Percentiles rank a stretch among this genome's conserved stretches.
Conservation (phyloP, 257 asterid species). For the Penstemon eatonii region DNA sequence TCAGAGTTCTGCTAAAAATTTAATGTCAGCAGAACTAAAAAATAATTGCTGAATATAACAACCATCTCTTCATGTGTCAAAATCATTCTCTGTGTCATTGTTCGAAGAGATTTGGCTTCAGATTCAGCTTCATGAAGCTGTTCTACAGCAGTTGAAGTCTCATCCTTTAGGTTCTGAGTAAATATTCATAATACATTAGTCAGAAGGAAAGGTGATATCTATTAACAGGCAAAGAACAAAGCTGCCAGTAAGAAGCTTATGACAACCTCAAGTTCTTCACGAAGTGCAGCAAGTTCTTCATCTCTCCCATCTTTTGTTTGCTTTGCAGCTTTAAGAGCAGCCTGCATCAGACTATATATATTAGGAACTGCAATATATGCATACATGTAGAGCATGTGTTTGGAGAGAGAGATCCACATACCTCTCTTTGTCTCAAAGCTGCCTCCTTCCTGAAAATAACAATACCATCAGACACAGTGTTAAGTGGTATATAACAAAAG, state of each 20-base stretch:
- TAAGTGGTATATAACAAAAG: conserved; percentile 26
- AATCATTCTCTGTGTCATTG: conserved; percentile 97
- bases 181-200: conserved; percentile 30
- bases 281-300: conserved; percentile 71
- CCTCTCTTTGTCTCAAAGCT: conserved; percentile 95
- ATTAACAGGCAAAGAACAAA: conserved; percentile 16
- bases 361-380: too few relatives aligned
- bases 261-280: conserved; percentile 66
- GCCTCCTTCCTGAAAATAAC: conserved; percentile 91
- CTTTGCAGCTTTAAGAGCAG: conserved; percentile 85
- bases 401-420: conserved; percentile 19
- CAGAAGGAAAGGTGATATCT: conserved; percentile 24
- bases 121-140: conserved; percentile 91
- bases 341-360: conserved; percentile 48
- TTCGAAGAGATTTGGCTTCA: conserved; percentile 88
- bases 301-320: conserved; percentile 85
- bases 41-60: conserved; percentile 28
- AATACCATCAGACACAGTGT: conserved; percentile 40
- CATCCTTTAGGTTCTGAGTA: conserved; percentile 75
- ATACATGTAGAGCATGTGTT: background rate
- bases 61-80: conserved; percentile 99
- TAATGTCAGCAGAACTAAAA: conserved; percentile 15
- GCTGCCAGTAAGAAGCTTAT: conserved; percentile 15
- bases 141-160: conserved; percentile 61
- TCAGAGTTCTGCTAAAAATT: conserved; percentile 26